A percentile compares a stretch with the other conserved stretches of the same genome.
phyloP scores from a whole-genome alignment of 495 filamentous ascomycete species.

The Xylaria acuta region DNA sequence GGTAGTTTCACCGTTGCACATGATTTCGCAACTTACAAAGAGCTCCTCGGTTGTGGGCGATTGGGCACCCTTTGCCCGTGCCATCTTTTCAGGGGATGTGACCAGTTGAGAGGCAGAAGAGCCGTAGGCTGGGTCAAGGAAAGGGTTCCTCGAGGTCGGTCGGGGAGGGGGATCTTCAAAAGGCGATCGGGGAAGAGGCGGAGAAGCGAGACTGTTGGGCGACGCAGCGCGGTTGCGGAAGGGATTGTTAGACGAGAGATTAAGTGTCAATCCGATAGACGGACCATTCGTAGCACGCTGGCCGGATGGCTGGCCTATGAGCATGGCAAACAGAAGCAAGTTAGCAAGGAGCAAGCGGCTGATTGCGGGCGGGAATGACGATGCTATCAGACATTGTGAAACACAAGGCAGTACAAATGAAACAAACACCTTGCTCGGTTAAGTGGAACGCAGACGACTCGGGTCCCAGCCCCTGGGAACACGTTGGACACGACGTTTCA shows the following conservation, averaged over 20 bases:
- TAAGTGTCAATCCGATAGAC: slow-evolving; percentile 62
- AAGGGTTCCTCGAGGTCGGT: slow-evolving; percentile 88
- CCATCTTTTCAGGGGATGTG: slow-evolving; percentile 58
- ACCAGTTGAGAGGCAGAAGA: slow-evolving; percentile 54
- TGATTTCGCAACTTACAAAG: slow-evolving; percentile 74
- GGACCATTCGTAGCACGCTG: slow-evolving; percentile 38
- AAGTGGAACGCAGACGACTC: slow-evolving; percentile 41
- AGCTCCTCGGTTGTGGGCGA: slow-evolving; percentile 77
- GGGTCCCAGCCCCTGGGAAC: slow-evolving; percentile 9
- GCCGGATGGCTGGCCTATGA: slow-evolving; percentile 37
- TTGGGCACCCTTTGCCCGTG: slow-evolving; percentile 59
- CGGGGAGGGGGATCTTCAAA: slow-evolving; percentile 66
- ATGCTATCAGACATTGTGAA: slow-evolving; percentile 55
- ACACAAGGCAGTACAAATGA: slow-evolving; percentile 59
- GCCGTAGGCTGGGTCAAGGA: slow-evolving; percentile 74
- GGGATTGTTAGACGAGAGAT: slow-evolving; percentile 94
- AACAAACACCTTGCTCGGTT: slow-evolving; percentile 48
- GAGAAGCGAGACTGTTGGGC: slow-evolving; percentile 53
- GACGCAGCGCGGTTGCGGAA: slow-evolving; percentile 90
- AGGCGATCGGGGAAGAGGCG: slow-evolving; percentile 52
- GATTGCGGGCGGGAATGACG: slow-evolving; percentile 52
- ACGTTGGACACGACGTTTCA: not conserved
- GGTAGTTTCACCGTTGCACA: not conserved
- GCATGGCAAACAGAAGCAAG: slow-evolving; percentile 37
- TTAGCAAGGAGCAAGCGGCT: slow-evolving; percentile 47